A percentile compares a stretch with the other conserved stretches of the same genome.
Evolutionary conservation across 2,329 filamentous ascomycete genomes (phyloP).

Genomic region (Chrysosphaeria jannelii): DNA sequence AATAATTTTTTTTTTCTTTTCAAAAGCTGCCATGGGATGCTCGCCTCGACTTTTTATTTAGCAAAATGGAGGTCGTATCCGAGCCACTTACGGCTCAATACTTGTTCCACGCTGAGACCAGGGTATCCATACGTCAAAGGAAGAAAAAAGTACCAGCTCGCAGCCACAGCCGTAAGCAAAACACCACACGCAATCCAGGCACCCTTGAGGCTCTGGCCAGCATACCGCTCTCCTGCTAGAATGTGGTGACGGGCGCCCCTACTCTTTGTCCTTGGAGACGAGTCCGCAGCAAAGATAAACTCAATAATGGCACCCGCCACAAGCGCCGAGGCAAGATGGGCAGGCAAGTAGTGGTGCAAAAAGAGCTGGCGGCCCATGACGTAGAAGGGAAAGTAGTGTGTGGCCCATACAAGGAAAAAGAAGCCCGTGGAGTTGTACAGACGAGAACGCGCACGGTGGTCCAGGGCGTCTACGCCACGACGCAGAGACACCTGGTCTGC

Average conservation of each 20-base stretch:
- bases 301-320: conserved; percentile 79
- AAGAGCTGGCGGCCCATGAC: conserved; percentile 96
- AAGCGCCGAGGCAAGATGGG: conserved; percentile 68
- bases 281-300: conserved; percentile 80
- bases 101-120: conserved; percentile 48
- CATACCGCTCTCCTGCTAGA: conserved; percentile 56
- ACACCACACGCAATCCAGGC: conserved; percentile 53
- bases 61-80: conserved; percentile 96
- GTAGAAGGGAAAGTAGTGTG: conserved; percentile 92
- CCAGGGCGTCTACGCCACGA: conserved; percentile 74
- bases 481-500: conserved; percentile 85
- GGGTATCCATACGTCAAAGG: conserved; percentile 89
- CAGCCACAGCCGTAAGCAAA: conserved; percentile 36
- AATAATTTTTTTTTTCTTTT: too few relatives aligned
- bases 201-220: conserved; percentile 42
- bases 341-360: conserved; percentile 88
- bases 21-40: too few relatives aligned
- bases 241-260: conserved; percentile 25
- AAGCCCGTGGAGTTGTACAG: conserved; percentile 97
- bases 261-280: conserved; percentile 6
- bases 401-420: conserved; percentile 95
- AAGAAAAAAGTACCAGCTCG: conserved; percentile 76
- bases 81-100: conserved; percentile 74
- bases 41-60: conserved; percentile 40
- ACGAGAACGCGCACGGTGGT: conserved; percentile 73